phyloP scores from a whole-genome alignment of 2,329 filamentous ascomycete species.

The Colletotrichum lini region DNA sequence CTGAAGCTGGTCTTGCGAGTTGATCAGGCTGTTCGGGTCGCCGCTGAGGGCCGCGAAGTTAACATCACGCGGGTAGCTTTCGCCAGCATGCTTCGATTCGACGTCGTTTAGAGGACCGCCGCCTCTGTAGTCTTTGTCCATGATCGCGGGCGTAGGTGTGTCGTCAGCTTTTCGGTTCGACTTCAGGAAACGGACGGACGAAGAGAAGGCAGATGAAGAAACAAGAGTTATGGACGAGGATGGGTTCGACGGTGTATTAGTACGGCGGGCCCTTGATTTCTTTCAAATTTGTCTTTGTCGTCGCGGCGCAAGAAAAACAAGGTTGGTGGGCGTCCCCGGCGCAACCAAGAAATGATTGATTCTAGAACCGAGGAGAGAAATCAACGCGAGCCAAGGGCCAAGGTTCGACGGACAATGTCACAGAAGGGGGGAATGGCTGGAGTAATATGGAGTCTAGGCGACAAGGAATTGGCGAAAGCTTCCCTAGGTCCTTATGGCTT shows the following conservation, averaged over 20 bases:
- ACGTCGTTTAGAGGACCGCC: slow-evolving; percentile 39
- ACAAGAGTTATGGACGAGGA: background rate
- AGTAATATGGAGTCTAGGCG: slow-evolving; percentile 36
- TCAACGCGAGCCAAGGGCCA: slow-evolving; percentile 11
- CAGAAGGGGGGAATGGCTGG: background rate
- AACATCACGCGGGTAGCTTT: slow-evolving; percentile 41
- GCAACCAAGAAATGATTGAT: slow-evolving; percentile 32
- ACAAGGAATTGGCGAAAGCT: slow-evolving; percentile 19
- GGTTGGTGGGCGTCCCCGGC: slow-evolving; percentile 31
- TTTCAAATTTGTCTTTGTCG: background rate
- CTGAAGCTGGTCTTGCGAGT: slow-evolving; percentile 62
- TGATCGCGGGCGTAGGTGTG: slow-evolving; percentile 1
- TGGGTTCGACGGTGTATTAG: background rate
- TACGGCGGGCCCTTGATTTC: slow-evolving; percentile 1
- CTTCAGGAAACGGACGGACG: background rate
- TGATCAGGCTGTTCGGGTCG: slow-evolving; percentile 53
- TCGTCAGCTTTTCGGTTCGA: background rate
- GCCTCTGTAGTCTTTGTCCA: slow-evolving; percentile 39
- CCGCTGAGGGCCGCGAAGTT: slow-evolving; percentile 44
- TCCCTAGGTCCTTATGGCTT: background rate
- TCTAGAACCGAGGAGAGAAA: slow-evolving; percentile 19
- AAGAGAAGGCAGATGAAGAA: background rate
- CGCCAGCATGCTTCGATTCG: slow-evolving; percentile 46
- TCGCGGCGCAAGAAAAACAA: slow-evolving; percentile 5
- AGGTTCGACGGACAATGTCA: background rate